Evolutionary conservation across 2,329 filamentous ascomycete species (phyloP).

Genomic region (Aspergillus tanneri): DNA sequence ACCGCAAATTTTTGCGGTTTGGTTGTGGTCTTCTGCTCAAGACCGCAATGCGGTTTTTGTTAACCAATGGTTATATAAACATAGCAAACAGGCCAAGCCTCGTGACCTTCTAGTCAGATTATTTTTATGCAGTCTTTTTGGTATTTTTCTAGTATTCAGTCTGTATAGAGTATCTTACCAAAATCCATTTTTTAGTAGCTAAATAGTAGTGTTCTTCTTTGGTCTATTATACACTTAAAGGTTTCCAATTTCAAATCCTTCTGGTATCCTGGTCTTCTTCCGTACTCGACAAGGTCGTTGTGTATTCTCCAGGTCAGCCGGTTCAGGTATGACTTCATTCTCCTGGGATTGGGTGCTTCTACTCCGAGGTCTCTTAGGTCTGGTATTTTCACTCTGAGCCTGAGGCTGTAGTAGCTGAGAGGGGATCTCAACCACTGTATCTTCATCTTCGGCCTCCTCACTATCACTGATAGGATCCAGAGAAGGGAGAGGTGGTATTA

Average conservation of each 20-base stretch:
- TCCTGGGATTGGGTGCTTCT: constrained; percentile 3
- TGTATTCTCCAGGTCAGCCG: too few species aligned
- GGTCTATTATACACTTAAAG: neutral
- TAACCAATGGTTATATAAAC: constrained; percentile 5
- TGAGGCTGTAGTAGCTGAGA: constrained; percentile 2
- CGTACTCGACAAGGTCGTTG: constrained; percentile 4
- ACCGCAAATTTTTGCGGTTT: constrained; percentile 1
- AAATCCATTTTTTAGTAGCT: constrained; percentile 4
- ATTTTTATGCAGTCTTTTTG: constrained; percentile 5
- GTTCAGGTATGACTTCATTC: too few species aligned
- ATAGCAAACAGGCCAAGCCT: constrained; percentile 3
- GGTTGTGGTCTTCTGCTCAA: neutral
- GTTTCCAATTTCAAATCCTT: constrained; percentile 3
- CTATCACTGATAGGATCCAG: constrained; percentile 2
- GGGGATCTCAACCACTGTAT: constrained; percentile 2
- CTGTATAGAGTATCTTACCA: constrained; percentile 3
- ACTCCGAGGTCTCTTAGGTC: constrained; percentile 3
- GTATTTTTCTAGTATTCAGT: constrained; percentile 4
- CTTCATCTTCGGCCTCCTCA: constrained; percentile 2
- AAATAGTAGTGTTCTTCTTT: too few species aligned
- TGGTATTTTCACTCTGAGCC: neutral
- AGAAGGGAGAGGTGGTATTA: constrained; percentile 1
- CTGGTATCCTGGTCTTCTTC: constrained; percentile 4
- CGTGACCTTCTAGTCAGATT: constrained; percentile 2
- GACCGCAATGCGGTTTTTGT: constrained; percentile 4